A percentile compares a stretch with the other conserved stretches of the same genome.
These are phyloP conservation scores for Dactylonectria estremocensis DNA, from an alignment of 2,329 filamentous ascomycete species.

Conservation along the genomic window DNA sequence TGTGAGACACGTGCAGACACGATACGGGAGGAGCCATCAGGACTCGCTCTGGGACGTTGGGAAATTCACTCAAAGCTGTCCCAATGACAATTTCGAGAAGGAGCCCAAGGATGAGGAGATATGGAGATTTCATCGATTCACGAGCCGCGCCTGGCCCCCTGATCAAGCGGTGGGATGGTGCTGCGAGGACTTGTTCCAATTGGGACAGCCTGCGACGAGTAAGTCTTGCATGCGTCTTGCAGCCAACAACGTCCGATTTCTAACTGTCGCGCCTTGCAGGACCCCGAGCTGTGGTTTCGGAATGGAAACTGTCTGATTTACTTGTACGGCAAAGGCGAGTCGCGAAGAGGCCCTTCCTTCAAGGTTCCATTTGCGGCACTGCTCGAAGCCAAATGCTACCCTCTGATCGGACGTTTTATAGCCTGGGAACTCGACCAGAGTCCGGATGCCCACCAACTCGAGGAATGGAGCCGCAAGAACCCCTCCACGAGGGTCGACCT, in stretches of 20 bases:
- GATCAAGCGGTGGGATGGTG: conserved; percentile 68
- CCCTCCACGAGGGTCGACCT: conserved; percentile 66
- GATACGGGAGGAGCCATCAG: background rate
- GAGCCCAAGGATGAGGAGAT: conserved; percentile 36
- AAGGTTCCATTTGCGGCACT: conserved; percentile 73
- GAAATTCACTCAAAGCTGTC: background rate
- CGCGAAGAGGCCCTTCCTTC: conserved; percentile 77
- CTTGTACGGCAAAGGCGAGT: conserved; percentile 76
- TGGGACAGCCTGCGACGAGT: conserved; percentile 67
- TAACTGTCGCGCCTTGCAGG: conserved; percentile 61
- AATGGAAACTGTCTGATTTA: conserved; percentile 80
- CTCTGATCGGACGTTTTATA: conserved; percentile 71
- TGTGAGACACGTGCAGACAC: conserved; percentile 1
- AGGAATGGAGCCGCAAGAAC: conserved; percentile 51
- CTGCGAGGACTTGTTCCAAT: conserved; percentile 57
- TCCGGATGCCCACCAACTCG: conserved; percentile 49
- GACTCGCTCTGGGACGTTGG: background rate
- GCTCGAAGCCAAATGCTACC: conserved; percentile 70
- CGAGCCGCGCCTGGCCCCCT: conserved; percentile 37
- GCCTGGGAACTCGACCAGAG: conserved; percentile 49
- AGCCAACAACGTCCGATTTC: background rate
- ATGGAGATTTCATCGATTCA: conserved; percentile 51
- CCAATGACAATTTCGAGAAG: conserved; percentile 33
- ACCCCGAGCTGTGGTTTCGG: conserved; percentile 78
- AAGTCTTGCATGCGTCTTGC: conserved; percentile 42